These are phyloP conservation scores for Aspergillus pseudoviridinutans DNA, from an alignment of 2,329 filamentous ascomycete genomes.

Conservation along the genomic window DNA sequence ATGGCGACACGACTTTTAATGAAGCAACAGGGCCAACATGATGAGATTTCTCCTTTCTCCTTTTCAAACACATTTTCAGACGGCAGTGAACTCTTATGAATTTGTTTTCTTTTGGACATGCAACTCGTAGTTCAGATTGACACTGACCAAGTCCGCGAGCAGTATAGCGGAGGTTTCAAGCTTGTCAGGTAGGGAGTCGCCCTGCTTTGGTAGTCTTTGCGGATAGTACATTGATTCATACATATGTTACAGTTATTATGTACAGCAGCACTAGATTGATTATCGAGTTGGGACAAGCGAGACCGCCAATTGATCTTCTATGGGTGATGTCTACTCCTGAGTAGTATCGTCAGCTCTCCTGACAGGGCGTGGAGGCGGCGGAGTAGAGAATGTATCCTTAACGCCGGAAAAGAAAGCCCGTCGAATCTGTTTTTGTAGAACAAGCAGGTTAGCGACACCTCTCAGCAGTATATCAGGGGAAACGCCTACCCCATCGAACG, in stretches of 20 bases:
- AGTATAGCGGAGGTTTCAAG: not conserved
- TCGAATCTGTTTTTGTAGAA: constrained; percentile 24
- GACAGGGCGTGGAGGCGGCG: constrained; percentile 25
- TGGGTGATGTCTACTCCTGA: constrained; percentile 1
- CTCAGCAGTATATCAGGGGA: not conserved
- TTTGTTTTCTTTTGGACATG: constrained; percentile 7
- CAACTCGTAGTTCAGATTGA: constrained; percentile 9
- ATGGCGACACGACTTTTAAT: constrained; percentile 24
- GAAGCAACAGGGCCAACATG: constrained; percentile 20
- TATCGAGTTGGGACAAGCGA: not conserved
- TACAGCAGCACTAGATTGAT: not conserved
- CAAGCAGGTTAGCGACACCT: constrained; percentile 4
- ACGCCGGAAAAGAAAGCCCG: constrained; percentile 30
- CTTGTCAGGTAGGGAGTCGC: too few relatives aligned
- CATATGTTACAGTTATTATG: not conserved
- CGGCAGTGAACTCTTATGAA: constrained; percentile 3
- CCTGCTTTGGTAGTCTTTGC: not conserved
- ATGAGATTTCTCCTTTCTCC: constrained; percentile 12
- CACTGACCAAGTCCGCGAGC: not conserved
- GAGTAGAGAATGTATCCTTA: constrained; percentile 30
- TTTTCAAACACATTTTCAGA: constrained; percentile 9
- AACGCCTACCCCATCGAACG: constrained; percentile 38
- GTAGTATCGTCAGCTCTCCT: constrained; percentile 15
- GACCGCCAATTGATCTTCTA: not conserved
- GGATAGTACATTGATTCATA: not conserved